Conservation (phyloP, 2,329 filamentous ascomycete species). For the Stagonosporopsis cucurbitacearum region DNA sequence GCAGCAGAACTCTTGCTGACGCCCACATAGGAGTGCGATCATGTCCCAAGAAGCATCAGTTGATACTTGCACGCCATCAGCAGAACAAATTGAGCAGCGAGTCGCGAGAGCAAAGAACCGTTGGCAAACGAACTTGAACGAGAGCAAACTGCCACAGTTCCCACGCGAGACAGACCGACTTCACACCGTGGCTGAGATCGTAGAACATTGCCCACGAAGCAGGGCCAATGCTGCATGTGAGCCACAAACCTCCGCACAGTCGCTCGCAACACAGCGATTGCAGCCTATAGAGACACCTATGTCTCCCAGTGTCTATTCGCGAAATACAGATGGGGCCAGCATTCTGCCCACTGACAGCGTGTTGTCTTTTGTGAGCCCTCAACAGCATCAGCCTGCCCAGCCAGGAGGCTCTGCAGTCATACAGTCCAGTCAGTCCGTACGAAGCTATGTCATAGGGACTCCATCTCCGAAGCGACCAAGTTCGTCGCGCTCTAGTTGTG, state of each 20-base stretch:
- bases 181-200: conserved; percentile 21
- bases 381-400: conserved; percentile 13
- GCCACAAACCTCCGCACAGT: conserved; percentile 10
- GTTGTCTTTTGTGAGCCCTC: conserved; percentile 31
- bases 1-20: not conserved
- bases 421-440: conserved; percentile 53
- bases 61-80: conserved; percentile 36
- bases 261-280: conserved; percentile 10
- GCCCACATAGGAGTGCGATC: not conserved
- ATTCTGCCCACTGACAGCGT: conserved; percentile 45
- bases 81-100: conserved; percentile 49
- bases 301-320: conserved; percentile 58
- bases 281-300: conserved; percentile 36
- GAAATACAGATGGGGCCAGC: conserved; percentile 50
- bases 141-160: conserved; percentile 36
- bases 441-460: conserved; percentile 50
- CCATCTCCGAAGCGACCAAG: conserved; percentile 32
- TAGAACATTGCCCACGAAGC: not conserved
- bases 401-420: conserved; percentile 50
- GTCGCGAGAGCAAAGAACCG: conserved; percentile 49
- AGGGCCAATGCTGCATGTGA: not conserved
- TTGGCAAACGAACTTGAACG: conserved; percentile 52
- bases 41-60: not conserved
- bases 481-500: conserved; percentile 46
- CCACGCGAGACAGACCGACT: conserved; percentile 38